Percentiles rank a stretch among this genome's conserved stretches.
These are phyloP conservation scores for Tricholoma bakamatsutake DNA, from an alignment of 768 basidiomycete genomes.

Conservation along the genomic window DNA sequence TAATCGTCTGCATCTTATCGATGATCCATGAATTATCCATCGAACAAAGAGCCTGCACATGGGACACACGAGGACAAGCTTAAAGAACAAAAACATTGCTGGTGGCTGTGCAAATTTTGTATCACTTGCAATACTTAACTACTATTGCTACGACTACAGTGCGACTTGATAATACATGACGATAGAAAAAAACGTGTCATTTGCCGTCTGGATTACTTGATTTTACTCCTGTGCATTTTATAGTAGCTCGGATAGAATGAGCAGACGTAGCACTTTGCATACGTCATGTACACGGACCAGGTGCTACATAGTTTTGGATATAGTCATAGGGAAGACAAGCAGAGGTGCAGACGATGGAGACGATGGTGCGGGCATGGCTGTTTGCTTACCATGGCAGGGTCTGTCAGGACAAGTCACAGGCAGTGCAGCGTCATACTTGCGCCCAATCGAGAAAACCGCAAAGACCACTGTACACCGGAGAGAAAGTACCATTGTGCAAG, in stretches of 20 bases:
- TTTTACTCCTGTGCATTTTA: constrained; percentile 11
- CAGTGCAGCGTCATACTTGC: constrained; percentile 40
- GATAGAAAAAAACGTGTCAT: constrained; percentile 2
- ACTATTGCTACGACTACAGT: constrained; percentile 2
- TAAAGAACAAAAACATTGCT: neutral
- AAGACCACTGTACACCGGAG: constrained; percentile 60
- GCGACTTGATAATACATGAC: too few species aligned
- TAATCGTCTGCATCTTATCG: neutral
- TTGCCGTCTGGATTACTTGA: constrained; percentile 4
- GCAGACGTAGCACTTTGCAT: neutral
- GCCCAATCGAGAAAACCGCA: constrained; percentile 72
- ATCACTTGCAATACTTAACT: too few species aligned
- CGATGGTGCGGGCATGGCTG: neutral
- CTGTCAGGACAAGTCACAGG: constrained; percentile 29
- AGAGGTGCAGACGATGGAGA: neutral
- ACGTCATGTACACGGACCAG: constrained; percentile 1
- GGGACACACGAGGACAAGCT: neutral
- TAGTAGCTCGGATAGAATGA: constrained; percentile 9
- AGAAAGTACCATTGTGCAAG: constrained; percentile 39
- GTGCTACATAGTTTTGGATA: neutral
- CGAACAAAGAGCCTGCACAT: neutral
- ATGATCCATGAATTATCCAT: neutral
- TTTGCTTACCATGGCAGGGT: neutral
- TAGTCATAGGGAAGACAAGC: neutral
- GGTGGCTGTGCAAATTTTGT: constrained; percentile 1